Evolutionary conservation across 2,329 filamentous ascomycete genomes (phyloP), one percentile per base, ranked within the genome.

Genomic region (Dactylellina parvicollis): DNA sequence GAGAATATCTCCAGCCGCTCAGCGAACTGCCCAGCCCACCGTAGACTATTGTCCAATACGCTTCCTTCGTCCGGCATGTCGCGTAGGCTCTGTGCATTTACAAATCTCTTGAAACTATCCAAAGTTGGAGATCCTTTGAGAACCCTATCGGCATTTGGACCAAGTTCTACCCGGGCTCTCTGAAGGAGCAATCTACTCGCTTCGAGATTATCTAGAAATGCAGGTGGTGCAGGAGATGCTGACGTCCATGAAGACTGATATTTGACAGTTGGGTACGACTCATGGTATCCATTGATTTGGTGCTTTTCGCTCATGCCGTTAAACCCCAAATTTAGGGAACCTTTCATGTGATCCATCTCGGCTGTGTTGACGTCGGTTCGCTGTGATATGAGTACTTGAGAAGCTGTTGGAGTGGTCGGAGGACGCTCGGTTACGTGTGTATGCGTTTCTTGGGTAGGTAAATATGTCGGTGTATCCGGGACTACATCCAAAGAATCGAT

Each of bases 61-160:
- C 66, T 71, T 24, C 66, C 66, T 20, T 71, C 66, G 12, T 62
- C 49, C 2, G 66, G 66, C 66, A 71, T 71, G 18, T 71, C 66
- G 12, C 66, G 66, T 7, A 71, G 46, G 22, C 66, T 49, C 26
- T 71, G 66, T 0, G 66, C 66, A 16, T 71, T 64, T 5, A 64
- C 57, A 16, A 71, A 71, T 52, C 57, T 62, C 26, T 42, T 57
- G 26, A 71, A 71, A 34, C 49, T 57, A 1, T 71, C 66, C 14
- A 62, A 18, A 57, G 44, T 62, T 16, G 30, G 42, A n/a, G 57
- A 71, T 14, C 66, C 66, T 14, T 36, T 71, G 1, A 71, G 20
- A 9, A 71, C 20, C n/a, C 22, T 71, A 10, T 71, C 66, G 8
- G 50, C 66, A 24, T 64, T 61, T 3, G 40, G 32, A 8, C 66